phyloP scores from a whole-genome alignment of 176 grass and related monocot genomes.

The Chloris gayana region DNA sequence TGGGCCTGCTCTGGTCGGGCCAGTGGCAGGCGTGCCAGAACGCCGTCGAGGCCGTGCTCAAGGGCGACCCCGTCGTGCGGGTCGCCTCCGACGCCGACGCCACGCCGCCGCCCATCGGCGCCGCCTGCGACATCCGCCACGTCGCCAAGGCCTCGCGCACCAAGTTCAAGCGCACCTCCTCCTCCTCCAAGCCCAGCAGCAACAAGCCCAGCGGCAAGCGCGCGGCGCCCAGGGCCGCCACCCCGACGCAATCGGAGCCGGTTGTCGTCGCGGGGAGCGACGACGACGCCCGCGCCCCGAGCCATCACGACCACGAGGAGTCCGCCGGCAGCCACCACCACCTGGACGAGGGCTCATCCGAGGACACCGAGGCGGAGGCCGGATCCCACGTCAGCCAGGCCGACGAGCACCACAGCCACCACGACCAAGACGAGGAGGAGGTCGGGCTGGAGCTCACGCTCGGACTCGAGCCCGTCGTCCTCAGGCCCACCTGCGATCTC shows the following conservation, averaged over 20 bases:
- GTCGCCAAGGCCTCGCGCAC: constrained; percentile 42
- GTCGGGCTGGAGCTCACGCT: constrained; percentile 58
- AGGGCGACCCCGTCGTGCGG: constrained; percentile 52
- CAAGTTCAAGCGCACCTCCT: constrained; percentile 50
- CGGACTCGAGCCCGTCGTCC: constrained; percentile 28
- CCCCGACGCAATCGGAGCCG: background rate
- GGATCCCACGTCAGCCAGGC: constrained; percentile 69
- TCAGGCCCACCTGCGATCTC: background rate
- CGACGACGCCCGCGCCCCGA: background rate
- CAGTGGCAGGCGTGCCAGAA: constrained; percentile 62
- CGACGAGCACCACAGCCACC: constrained; percentile 34
- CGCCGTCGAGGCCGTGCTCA: constrained; percentile 73
- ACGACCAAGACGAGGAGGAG: background rate
- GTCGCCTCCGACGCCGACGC: constrained; percentile 24
- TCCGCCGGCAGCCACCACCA: constrained; percentile 50
- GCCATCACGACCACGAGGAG: constrained; percentile 44
- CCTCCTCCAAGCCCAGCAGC: background rate
- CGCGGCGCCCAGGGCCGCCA: background rate
- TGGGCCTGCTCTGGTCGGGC: constrained; percentile 62
- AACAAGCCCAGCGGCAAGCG: background rate
- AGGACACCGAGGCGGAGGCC: constrained; percentile 49
- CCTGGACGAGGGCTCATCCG: constrained; percentile 21
- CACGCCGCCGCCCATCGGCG: constrained; percentile 12
- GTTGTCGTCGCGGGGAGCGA: background rate
- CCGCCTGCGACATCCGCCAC: constrained; percentile 58